These are phyloP conservation scores for Cymbopogon citratus DNA, from an alignment of 176 grass and related monocot genomes.

Conservation along the genomic window DNA sequence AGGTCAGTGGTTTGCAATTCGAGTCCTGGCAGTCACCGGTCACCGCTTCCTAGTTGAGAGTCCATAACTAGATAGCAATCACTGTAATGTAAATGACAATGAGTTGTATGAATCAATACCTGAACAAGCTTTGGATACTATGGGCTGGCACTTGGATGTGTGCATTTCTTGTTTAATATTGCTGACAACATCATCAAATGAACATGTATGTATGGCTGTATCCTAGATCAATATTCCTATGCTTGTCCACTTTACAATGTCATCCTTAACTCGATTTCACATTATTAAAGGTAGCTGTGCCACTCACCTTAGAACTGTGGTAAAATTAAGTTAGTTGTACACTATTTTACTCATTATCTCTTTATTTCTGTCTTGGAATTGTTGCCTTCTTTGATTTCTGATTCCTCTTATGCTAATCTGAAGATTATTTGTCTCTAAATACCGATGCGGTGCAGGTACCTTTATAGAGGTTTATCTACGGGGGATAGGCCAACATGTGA, in stretches of 20 bases:
- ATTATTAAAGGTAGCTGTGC: background rate
- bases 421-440: background rate
- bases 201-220: background rate
- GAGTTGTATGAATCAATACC: background rate
- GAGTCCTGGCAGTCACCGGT: background rate
- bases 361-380: background rate
- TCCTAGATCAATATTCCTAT: background rate
- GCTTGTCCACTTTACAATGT: background rate
- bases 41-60: background rate
- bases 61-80: background rate
- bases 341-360: background rate
- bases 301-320: background rate
- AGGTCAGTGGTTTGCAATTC: background rate
- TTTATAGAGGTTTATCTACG: slow-evolving; percentile 88
- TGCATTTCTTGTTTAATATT: background rate
- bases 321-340: background rate
- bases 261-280: background rate
- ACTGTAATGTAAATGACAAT: background rate
- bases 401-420: background rate
- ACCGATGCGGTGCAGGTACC: slow-evolving; percentile 41
- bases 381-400: background rate
- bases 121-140: background rate
- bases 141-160: background rate
- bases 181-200: background rate
- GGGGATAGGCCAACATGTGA: slow-evolving; percentile 86